Base-by-base conservation (phyloP, 352 stramenopile species). In the Phytopythium sindhum region DNA sequence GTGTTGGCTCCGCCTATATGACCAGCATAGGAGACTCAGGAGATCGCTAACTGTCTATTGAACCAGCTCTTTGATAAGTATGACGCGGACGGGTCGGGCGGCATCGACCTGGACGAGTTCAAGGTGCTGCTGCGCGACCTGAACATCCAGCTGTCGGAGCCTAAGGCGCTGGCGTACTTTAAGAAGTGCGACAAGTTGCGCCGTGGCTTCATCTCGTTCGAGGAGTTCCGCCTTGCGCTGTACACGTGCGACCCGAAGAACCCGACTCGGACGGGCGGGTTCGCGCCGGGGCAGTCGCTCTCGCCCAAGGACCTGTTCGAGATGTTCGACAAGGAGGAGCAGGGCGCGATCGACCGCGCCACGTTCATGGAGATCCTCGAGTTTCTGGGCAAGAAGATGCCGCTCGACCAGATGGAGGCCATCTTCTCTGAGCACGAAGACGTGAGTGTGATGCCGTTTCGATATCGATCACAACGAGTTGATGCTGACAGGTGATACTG, bases 221-320 rank as follows among this genome's bases (percentile, higher is more conserved):
- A 92, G 9, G 86, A 94, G 63, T 93, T 93, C 55, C 75, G 84
- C 14, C 54, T 94, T 44, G 84, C 86, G 48, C 63, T 94, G 26
- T 94, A 86, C 72, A 84, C 84, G 45, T 93, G 81, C 63, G 86
- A 94, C 69, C 84, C 86, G 15, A 90, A 90, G 66, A 86, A 94
- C 55, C 86, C 84, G 9, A 78, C 68, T 15, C 80, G 82, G 8
- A 91, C 82, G 2, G 77, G 63, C 39, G 86, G 86, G 41, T 94
- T 94, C 54, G 73, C 81, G 0, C 81, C 86, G 0, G 82, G 82
- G 1, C 84, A 91, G 61, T 76, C 80, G n/a, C 52, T 94, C 14
- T 78, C 77, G 2, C 84, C 84, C 0, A 94, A 93, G 26, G 84
- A 94, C 60, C 17, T 93, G 31, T 94, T 94, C 37, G 77, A 88